These are phyloP conservation scores for Bromus sterilis DNA, from an alignment of 176 grass and related monocot species.

Conservation along the genomic window DNA sequence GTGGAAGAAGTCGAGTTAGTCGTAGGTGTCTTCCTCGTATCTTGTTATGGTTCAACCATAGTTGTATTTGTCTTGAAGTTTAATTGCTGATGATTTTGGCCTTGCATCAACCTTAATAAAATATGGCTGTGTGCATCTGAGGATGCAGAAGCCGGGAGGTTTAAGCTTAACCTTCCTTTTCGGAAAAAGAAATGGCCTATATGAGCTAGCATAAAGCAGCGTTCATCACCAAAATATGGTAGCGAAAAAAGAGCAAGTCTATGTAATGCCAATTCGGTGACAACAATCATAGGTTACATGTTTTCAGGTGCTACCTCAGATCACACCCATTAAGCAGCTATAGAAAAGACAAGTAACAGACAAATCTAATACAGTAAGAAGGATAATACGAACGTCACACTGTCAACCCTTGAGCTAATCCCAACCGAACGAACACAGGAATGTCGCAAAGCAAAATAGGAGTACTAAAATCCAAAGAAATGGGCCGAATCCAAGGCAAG, in stretches of 20 bases:
- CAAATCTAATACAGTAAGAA: constrained; percentile 35
- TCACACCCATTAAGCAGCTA: constrained; percentile 17
- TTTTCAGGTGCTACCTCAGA: constrained; percentile 1
- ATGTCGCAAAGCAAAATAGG: neutral
- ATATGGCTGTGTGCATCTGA: no score
- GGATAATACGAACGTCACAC: neutral
- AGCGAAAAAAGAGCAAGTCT: neutral
- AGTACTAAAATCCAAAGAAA: neutral
- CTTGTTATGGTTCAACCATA: no score
- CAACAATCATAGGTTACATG: neutral
- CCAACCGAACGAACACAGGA: neutral
- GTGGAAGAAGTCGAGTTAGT: no score
- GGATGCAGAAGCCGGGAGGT: no score
- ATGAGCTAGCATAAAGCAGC: neutral
- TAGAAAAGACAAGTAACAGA: neutral
- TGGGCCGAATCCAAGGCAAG: constrained; percentile 4
- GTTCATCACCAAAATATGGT: neutral
- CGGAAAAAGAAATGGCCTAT: no score
- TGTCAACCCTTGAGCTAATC: neutral
- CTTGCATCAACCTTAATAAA: no score
- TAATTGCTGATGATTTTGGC: no score
- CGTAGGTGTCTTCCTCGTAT: no score
- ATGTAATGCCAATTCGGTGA: neutral
- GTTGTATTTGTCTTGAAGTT: no score
- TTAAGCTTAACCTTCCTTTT: no score